These are phyloP conservation scores for Didymella lethalis DNA, from an alignment of 2,329 filamentous ascomycete species.

Conservation along the genomic window DNA sequence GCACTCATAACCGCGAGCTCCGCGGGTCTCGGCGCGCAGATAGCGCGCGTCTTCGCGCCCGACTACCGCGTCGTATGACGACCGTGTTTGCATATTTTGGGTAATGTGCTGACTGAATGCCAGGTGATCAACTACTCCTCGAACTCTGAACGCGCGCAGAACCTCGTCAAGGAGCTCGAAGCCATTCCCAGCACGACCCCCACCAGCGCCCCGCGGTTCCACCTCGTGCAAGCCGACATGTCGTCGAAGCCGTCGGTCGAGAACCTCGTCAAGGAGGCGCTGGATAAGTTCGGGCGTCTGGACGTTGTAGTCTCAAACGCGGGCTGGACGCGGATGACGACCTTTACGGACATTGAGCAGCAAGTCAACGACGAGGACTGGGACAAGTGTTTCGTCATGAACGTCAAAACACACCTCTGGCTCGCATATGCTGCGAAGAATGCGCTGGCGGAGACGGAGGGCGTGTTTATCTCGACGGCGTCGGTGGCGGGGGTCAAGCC, in stretches of 20 bases:
- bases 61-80: slow-evolving; percentile 56
- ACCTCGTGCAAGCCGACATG: slow-evolving; percentile 57
- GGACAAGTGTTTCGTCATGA: slow-evolving; percentile 71
- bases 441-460: slow-evolving; percentile 66
- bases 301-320: slow-evolving; percentile 61
- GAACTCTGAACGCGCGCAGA: slow-evolving; percentile 53
- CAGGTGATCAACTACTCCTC: slow-evolving; percentile 59
- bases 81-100: not conserved
- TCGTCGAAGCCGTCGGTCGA: slow-evolving; percentile 54
- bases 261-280: slow-evolving; percentile 54
- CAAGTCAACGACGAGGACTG: slow-evolving; percentile 68
- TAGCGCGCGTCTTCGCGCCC: slow-evolving; percentile 56
- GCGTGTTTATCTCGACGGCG: slow-evolving; percentile 70
- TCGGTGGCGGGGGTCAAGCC: slow-evolving; percentile 70
- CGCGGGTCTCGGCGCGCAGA: slow-evolving; percentile 59
- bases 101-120: slow-evolving; percentile 1
- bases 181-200: slow-evolving; percentile 45
- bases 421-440: slow-evolving; percentile 66
- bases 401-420: slow-evolving; percentile 62
- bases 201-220: slow-evolving; percentile 49
- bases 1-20: slow-evolving; percentile 59
- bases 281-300: slow-evolving; percentile 56
- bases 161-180: slow-evolving; percentile 54
- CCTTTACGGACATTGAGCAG: slow-evolving; percentile 65
- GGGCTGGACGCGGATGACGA: slow-evolving; percentile 69